Percentiles rank a stretch among this genome's conserved stretches.
phyloP scores from a whole-genome alignment of 306 rosid species.

The Begonia fuchsioides region DNA sequence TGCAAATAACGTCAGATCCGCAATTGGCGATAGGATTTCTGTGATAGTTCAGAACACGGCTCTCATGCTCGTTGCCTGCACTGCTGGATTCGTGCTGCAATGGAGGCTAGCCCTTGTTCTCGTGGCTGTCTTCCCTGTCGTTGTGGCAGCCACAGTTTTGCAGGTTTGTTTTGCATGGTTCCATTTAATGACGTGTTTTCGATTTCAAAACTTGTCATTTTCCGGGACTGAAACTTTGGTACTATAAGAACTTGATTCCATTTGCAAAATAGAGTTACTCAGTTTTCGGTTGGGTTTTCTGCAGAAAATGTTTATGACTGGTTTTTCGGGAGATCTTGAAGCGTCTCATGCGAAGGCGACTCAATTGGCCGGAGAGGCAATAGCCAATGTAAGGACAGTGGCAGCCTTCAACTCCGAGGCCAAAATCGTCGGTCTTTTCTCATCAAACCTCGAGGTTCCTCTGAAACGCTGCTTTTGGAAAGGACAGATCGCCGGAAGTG shows the following conservation, averaged over 20 bases:
- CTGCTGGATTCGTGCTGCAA: slow-evolving; percentile 72
- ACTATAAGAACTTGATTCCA: too few species aligned
- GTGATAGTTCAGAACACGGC: slow-evolving; percentile 83
- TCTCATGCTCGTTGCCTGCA: slow-evolving; percentile 65
- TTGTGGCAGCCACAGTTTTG: slow-evolving; percentile 86
- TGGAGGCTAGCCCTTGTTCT: slow-evolving; percentile 89
- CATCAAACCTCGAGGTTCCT: slow-evolving; percentile 48
- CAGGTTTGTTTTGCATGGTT: slow-evolving; percentile 29
- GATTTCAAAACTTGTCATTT: too few species aligned
- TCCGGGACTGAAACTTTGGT: too few species aligned
- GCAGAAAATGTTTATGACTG: slow-evolving; percentile 88
- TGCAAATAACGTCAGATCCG: slow-evolving; percentile 78
- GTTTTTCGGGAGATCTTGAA: slow-evolving; percentile 87
- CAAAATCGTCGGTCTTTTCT: slow-evolving; percentile 50
- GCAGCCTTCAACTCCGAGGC: slow-evolving; percentile 72
- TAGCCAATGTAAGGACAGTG: slow-evolving; percentile 72
- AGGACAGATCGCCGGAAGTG: slow-evolving; percentile 75
- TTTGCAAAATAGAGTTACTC: too few species aligned
- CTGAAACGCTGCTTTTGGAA: slow-evolving; percentile 61
- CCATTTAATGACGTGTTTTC: too few species aligned
- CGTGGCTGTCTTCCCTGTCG: slow-evolving; percentile 71
- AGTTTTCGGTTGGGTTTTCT: neutral
- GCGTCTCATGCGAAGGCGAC: slow-evolving; percentile 79
- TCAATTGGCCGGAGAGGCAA: slow-evolving; percentile 85
- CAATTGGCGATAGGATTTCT: slow-evolving; percentile 72